phyloP scores from a whole-genome alignment of 2,329 filamentous ascomycete species.

The Daldinia eschscholtzii region DNA sequence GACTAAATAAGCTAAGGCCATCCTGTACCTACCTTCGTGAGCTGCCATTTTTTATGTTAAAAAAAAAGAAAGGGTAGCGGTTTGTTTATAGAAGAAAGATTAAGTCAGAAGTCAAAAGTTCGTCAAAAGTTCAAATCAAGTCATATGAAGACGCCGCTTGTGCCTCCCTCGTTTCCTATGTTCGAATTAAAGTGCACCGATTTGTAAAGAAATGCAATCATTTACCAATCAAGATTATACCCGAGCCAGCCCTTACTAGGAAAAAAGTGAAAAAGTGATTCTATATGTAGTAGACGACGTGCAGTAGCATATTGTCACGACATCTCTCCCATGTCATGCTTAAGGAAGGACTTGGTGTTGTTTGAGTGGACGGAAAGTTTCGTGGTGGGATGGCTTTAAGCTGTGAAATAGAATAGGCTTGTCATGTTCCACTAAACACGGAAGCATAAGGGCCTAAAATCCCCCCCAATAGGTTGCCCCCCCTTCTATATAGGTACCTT shows the following conservation, averaged over 20 bases:
- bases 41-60: neutral
- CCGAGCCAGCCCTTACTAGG: too few relatives aligned
- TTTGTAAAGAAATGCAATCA: neutral
- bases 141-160: neutral
- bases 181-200: conserved; percentile 2
- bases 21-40: conserved; percentile 14
- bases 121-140: neutral
- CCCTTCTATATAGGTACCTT: neutral
- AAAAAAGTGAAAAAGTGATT: neutral
- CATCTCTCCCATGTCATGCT: neutral
- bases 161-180: neutral
- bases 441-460: neutral
- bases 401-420: neutral
- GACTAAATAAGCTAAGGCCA: neutral
- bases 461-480: neutral
- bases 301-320: neutral
- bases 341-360: neutral
- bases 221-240: neutral
- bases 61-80: neutral
- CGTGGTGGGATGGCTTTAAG: neutral
- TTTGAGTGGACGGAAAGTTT: neutral
- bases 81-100: conserved; percentile 4
- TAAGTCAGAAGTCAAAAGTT: too few relatives aligned
- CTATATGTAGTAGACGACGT: neutral
- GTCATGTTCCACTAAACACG: neutral